These are phyloP conservation scores for Ocimum tenuiflorum DNA, from an alignment of 257 asterid genomes.

Conservation along the genomic window DNA sequence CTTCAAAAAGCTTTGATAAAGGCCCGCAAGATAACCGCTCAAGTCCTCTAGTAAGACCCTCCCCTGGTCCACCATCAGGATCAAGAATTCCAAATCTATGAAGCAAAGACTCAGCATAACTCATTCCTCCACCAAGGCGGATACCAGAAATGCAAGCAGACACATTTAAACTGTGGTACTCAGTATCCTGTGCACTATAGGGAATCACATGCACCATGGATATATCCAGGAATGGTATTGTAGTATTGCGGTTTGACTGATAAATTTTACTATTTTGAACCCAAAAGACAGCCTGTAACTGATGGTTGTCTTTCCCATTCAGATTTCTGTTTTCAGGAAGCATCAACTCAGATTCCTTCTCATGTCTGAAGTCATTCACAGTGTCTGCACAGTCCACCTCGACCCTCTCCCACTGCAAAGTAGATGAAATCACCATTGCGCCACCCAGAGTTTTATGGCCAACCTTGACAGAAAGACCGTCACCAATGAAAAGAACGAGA, in stretches of 20 bases:
- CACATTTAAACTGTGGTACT: conserved; percentile 72
- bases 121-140: conserved; percentile 98
- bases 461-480: conserved; percentile 58
- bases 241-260: conserved; percentile 30
- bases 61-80: conserved; percentile 98
- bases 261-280: conserved; percentile 52
- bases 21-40: conserved; percentile 85
- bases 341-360: conserved; percentile 27
- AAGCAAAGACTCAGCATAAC: conserved; percentile 79
- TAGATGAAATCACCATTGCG: conserved; percentile 82
- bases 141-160: conserved; percentile 81
- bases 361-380: conserved; percentile 31
- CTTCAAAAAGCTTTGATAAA: conserved; percentile 65
- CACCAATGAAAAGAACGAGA: conserved; percentile 73
- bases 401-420: conserved; percentile 71
- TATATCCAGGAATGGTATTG: conserved; percentile 63
- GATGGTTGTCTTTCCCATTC: conserved; percentile 36
- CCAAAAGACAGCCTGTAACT: conserved; percentile 84
- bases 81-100: conserved; percentile 92
- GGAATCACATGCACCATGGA: conserved; percentile 76
- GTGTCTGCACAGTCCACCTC: conserved; percentile 76
- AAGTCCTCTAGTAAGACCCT: conserved; percentile 76
- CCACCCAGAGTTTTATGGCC: conserved; percentile 90
- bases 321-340: conserved; percentile 21
- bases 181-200: conserved; percentile 64